phyloP scores from a whole-genome alignment of 2,329 filamentous ascomycete genomes.

The Emergomyces orientalis region DNA sequence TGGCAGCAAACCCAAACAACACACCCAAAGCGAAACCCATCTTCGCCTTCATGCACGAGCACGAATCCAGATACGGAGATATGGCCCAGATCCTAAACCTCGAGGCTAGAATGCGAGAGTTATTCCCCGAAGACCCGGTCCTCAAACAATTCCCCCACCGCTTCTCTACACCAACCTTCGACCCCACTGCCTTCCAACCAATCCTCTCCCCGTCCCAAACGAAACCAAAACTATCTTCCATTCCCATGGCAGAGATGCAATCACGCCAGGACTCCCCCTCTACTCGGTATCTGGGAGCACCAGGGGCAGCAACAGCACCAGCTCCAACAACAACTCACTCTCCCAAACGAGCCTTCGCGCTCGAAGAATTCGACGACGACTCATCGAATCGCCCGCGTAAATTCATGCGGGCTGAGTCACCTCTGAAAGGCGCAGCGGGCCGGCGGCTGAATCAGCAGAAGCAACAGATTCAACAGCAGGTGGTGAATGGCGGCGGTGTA shows the following conservation, averaged over 20 bases:
- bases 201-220: conserved; percentile 80
- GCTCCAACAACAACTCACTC: conserved; percentile 30
- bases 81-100: conserved; percentile 81
- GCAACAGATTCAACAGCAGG: conserved; percentile 29
- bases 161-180: conserved; percentile 64
- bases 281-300: conserved; percentile 21
- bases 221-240: conserved; percentile 39
- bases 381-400: conserved; percentile 65
- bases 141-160: conserved; percentile 67
- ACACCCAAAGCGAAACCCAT: conserved; percentile 70
- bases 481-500: conserved; percentile 21
- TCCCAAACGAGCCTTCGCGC: conserved; percentile 49
- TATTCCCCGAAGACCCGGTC: conserved; percentile 82
- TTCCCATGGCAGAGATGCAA: conserved; percentile 17
- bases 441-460: conserved; percentile 71
- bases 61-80: conserved; percentile 90
- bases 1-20: conserved; percentile 67
- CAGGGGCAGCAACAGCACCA: background rate
- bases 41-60: conserved; percentile 87
- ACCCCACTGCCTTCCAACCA: conserved; percentile 70
- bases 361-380: conserved; percentile 63
- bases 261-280: conserved; percentile 30
- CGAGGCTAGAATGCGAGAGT: conserved; percentile 82
- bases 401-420: conserved; percentile 78
- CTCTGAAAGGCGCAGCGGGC: conserved; percentile 81